Base-by-base conservation (phyloP, 164 flowering plant genomes). In the Sextonia rubra region DNA sequence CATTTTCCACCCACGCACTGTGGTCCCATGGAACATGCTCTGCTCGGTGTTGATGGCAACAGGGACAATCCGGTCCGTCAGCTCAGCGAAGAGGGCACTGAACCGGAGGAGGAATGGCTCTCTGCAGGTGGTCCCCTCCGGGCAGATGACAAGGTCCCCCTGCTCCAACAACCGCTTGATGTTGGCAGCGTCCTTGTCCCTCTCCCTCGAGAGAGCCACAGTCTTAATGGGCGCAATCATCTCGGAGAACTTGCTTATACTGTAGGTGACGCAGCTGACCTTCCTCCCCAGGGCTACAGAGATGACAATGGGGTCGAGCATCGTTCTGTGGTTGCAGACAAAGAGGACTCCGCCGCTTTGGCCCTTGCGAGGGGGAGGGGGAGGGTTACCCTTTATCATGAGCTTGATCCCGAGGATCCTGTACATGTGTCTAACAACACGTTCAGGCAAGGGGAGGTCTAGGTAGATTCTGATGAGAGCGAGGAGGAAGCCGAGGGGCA, bases 61-160 rank as follows among this genome's bases (percentile, higher is more conserved):
- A 0, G 97, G 97, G 47, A 92, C 93, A n/a, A 92, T 92, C 74
- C 92, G 73, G 30, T 92, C 94, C 0, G 90, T 89, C 2, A 92
- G 83, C 77, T 92, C 97, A 0, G 97, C 94, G 48, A 92, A 92
- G 0, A 92, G 82, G 1, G 97, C 93, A 68, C 95, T 90, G 47
- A 92, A 92, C 68, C 97, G 76, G 23, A 92, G 72, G 6, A 92
- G 80, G 58, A 89, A 92, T 2, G 93, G 91, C 75, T 90, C 96
- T 8, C 97, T 76, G 30, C 97, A 90, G 3, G 97, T 92, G 0
- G 97, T 92, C 1, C 97, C 96, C 61, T 90, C 96, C 0, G 97
- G 94, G 69, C 95, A 92, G 12, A 92, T 88, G 0, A 89, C 90
- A n/a, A 92, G 63, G 68, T 90, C 97, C 0, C 96, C 97, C 69